A percentile compares a stretch with the other conserved stretches of the same genome.
These are phyloP conservation scores for Paxillus rubicundulus DNA, from an alignment of 768 basidiomycete species.

Conservation along the genomic window DNA sequence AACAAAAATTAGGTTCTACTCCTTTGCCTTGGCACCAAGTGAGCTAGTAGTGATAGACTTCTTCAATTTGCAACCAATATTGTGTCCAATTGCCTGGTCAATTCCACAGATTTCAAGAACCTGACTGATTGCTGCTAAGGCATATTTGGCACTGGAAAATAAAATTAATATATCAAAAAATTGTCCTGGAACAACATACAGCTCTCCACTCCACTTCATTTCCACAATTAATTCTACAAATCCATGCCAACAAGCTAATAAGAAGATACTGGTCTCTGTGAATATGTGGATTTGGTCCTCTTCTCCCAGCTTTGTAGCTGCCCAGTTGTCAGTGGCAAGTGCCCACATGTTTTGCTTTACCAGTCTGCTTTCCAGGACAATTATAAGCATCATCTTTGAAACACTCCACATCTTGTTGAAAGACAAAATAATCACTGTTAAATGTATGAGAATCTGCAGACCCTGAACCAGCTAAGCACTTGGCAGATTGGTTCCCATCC, in stretches of 20 bases:
- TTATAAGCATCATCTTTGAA: constrained; percentile 15
- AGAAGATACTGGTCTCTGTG: constrained; percentile 37
- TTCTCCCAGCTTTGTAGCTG: constrained; percentile 25
- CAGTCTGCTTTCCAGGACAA: not conserved
- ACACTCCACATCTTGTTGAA: constrained; percentile 22
- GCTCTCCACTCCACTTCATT: constrained; percentile 36
- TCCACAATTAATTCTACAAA: constrained; percentile 30
- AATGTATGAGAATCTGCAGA: constrained; percentile 19
- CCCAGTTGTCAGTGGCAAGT: constrained; percentile 35
- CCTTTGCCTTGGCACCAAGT: constrained; percentile 7
- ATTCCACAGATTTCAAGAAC: constrained; percentile 20
- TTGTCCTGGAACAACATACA: constrained; percentile 25
- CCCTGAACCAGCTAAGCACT: constrained; percentile 24
- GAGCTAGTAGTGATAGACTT: constrained; percentile 16
- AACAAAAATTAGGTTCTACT: constrained; percentile 3
- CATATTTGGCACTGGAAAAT: not conserved
- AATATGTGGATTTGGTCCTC: constrained; percentile 36
- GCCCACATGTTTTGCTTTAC: not conserved
- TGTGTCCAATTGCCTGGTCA: constrained; percentile 18
- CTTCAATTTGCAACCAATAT: constrained; percentile 29
- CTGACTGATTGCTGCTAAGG: constrained; percentile 16
- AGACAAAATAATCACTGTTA: constrained; percentile 27
- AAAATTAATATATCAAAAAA: not conserved
- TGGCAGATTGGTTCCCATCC: constrained; percentile 36
- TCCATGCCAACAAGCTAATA: constrained; percentile 34